Percentiles rank a stretch among this genome's conserved stretches.
These are phyloP conservation scores for Haplosporangium gracile DNA, from an alignment of 192 early-diverging fungal genomes.

Conservation along the genomic window DNA sequence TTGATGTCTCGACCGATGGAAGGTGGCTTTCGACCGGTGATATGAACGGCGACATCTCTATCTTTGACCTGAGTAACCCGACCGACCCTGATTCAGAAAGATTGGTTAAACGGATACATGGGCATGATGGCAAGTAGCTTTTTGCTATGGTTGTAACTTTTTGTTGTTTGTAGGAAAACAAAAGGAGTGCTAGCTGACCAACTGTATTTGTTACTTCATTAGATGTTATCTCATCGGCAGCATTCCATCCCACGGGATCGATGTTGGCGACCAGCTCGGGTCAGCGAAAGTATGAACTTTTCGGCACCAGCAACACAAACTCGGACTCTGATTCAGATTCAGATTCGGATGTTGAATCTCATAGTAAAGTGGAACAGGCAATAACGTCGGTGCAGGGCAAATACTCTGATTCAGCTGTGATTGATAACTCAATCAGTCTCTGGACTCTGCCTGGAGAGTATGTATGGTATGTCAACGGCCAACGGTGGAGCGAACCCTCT, in stretches of 20 bases:
- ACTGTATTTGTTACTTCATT: neutral
- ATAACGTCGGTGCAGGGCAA: constrained; percentile 10
- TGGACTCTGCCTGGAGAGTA: constrained; percentile 56
- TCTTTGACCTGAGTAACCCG: constrained; percentile 54
- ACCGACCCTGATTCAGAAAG: constrained; percentile 19
- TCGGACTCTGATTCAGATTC: constrained; percentile 11
- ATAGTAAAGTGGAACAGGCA: neutral
- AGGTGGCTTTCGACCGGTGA: constrained; percentile 73
- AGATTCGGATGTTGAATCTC: constrained; percentile 5
- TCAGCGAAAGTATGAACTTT: constrained; percentile 70
- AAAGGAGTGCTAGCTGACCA: neutral
- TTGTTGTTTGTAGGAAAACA: neutral
- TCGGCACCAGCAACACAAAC: constrained; percentile 7
- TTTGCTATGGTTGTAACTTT: too few relatives aligned
- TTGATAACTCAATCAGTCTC: constrained; percentile 61
- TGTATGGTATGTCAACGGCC: constrained; percentile 47
- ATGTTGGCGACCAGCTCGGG: constrained; percentile 80
- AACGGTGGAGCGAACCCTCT: constrained; percentile 14
- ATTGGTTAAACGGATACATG: constrained; percentile 11
- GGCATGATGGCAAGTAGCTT: constrained; percentile 41
- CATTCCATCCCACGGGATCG: constrained; percentile 76
- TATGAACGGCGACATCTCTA: constrained; percentile 58
- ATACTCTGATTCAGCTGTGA: constrained; percentile 10
- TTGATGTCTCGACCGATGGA: constrained; percentile 77
- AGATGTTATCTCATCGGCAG: constrained; percentile 71